phyloP scores from a whole-genome alignment of 306 rosid genomes.

The Hippophae tibetana region DNA sequence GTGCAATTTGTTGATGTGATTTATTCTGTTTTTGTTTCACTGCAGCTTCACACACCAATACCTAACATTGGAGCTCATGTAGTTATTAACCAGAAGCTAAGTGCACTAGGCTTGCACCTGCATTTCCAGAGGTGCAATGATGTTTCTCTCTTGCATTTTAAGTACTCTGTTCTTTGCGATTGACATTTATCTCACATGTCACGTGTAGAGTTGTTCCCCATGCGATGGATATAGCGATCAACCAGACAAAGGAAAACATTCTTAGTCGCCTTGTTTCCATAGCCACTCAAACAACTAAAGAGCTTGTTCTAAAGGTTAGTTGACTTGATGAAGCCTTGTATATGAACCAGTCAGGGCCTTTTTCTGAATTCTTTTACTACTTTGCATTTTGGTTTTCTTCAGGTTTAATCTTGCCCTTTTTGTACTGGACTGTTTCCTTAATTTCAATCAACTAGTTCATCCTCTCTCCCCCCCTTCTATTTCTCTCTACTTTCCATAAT shows the following conservation, averaged over 20 bases:
- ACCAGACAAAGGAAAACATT: slow-evolving; percentile 71
- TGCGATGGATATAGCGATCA: slow-evolving; percentile 96
- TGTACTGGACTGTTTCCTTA: neutral
- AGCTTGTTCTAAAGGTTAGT: slow-evolving; percentile 88
- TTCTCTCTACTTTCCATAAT: no score
- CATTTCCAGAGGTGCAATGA: slow-evolving; percentile 70
- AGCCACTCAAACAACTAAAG: slow-evolving; percentile 97
- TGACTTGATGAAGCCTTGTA: slow-evolving; percentile 4
- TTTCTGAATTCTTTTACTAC: neutral
- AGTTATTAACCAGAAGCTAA: slow-evolving; percentile 76
- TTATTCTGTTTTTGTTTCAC: slow-evolving; percentile 8
- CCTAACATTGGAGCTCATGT: slow-evolving; percentile 80
- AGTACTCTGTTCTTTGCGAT: slow-evolving; percentile 5
- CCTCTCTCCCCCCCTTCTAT: no score
- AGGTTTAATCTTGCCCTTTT: neutral
- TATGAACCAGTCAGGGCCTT: neutral
- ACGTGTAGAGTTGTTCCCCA: slow-evolving; percentile 63
- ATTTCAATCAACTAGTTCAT: neutral
- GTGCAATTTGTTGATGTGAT: neutral
- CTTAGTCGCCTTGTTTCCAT: slow-evolving; percentile 98
- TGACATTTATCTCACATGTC: slow-evolving; percentile 13
- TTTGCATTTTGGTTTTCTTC: neutral
- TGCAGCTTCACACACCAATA: slow-evolving; percentile 62
- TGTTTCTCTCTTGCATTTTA: slow-evolving; percentile 9
- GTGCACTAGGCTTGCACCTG: slow-evolving; percentile 54